Base-by-base conservation (phyloP, 805 yeast genomes). In the Saccharomycopsis sp. region DNA sequence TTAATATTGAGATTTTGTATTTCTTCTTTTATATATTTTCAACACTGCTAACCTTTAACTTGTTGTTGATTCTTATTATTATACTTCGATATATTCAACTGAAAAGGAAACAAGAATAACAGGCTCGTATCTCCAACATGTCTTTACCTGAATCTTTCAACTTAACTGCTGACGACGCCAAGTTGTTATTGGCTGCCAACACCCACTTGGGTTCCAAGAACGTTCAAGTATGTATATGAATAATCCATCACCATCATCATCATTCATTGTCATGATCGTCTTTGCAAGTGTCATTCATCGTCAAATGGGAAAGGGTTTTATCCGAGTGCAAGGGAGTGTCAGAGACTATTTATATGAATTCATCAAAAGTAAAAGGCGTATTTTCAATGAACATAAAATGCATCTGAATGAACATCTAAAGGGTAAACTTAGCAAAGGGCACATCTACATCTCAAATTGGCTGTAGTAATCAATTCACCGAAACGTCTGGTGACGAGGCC, bases 181-280 rank as follows among this genome's bases (percentile, higher is more conserved):
- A 94, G 85, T 89, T 92, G 78, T 85, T 94, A 80, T 87, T 94
- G 82, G 98, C 99, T 78, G 99, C 99, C 78, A 92, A 92, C 90
- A 89, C 86, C 74, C 99, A 94, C 85, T 87, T 94, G 78, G 99
- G 99, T 80, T 86, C 98, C 78, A 94, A 94, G 90, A 94, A 94
- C 90, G 96, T 92, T 79, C 97, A 91, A 84, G 96, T 88, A 85
- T 80, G 91, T 84, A 71, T 62, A 40, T 29, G 12, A 12, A 29
- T 16, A 5, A 18, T 20, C 37, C 37, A 29, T 7, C 9, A 12
- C 12, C 12, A 29, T 29, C 37, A 12, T 29, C 9, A 29, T 29
- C n/a, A n/a, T n/a, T n/a, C n/a, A n/a, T n/a, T n/a, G n/a, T n/a
- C n/a, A n/a, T n/a, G n/a, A n/a, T n/a, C n/a, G n/a, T n/a, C n/a